A percentile compares a stretch with the other conserved stretches of the same genome.
Conservation (phyloP, 2,329 filamentous ascomycete species). For the Trichophyton rubrum region DNA sequence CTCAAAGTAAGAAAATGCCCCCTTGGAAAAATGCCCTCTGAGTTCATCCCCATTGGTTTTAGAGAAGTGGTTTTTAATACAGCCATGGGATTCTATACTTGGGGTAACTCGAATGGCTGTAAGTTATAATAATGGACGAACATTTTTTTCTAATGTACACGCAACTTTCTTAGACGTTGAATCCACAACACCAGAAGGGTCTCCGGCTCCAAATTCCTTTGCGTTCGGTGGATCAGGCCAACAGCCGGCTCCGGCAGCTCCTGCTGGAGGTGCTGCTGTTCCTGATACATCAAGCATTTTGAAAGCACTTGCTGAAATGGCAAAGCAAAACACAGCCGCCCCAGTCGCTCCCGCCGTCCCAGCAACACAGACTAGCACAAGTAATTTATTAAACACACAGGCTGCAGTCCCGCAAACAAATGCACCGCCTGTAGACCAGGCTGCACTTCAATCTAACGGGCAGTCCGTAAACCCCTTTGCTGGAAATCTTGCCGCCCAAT, state of each 20-base stretch:
- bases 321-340: constrained; percentile 55
- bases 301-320: constrained; percentile 68
- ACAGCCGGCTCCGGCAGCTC: constrained; percentile 16
- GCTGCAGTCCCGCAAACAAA: constrained; percentile 30
- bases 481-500: constrained; percentile 37
- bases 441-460: constrained; percentile 30
- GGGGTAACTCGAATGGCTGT: constrained; percentile 5
- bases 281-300: constrained; percentile 55
- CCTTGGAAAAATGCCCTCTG: background rate
- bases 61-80: background rate
- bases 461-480: constrained; percentile 49
- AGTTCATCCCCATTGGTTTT: background rate
- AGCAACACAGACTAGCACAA: constrained; percentile 31
- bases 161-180: constrained; percentile 38
- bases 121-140: constrained; percentile 10
- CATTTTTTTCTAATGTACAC: constrained; percentile 19
- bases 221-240: constrained; percentile 25
- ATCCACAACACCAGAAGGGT: constrained; percentile 57
- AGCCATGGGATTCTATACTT: background rate
- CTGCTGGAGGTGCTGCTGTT: constrained; percentile 23
- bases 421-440: constrained; percentile 35
- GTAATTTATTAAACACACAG: constrained; percentile 40
- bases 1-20: constrained; percentile 49
- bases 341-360: constrained; percentile 28
- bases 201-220: constrained; percentile 35